Evolutionary conservation across 2,329 filamentous ascomycete genomes (phyloP).

Genomic region (Eutypa lata): DNA sequence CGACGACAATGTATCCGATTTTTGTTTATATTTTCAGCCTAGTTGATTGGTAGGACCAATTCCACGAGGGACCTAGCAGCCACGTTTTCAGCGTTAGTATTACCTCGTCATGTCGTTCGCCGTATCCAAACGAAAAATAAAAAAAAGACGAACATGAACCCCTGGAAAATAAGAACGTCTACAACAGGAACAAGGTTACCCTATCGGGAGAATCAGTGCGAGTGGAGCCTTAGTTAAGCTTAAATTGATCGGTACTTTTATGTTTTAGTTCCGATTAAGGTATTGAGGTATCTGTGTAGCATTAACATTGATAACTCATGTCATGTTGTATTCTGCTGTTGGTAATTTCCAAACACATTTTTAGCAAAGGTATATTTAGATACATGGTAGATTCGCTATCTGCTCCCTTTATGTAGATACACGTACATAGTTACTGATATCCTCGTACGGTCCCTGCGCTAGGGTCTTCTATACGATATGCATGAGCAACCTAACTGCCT

Average conservation of each 20-base stretch:
- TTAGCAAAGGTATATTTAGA: no score
- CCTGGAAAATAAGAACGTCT: neutral
- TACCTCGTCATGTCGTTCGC: neutral
- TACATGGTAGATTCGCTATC: no score
- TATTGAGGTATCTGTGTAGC: no score
- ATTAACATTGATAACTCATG: no score
- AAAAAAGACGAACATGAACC: neutral
- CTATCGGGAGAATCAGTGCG: neutral
- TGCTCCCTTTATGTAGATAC: no score
- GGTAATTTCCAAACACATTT: neutral
- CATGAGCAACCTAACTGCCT: neutral
- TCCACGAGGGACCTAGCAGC: neutral
- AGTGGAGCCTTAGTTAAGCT: neutral
- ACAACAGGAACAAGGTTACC: neutral
- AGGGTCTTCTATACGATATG: no score
- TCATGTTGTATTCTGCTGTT: neutral
- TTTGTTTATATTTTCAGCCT: neutral
- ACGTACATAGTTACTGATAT: no score
- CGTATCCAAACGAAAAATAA: neutral
- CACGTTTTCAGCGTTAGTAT: neutral
- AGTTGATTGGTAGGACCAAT: neutral
- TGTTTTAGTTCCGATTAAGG: no score
- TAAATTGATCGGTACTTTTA: neutral
- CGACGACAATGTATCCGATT: neutral
- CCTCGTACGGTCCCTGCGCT: no score